A percentile compares a stretch with the other conserved stretches of the same genome.
phyloP scores from a whole-genome alignment of 1,284 basidiomycete genomes.

The Leccinum idahoense region DNA sequence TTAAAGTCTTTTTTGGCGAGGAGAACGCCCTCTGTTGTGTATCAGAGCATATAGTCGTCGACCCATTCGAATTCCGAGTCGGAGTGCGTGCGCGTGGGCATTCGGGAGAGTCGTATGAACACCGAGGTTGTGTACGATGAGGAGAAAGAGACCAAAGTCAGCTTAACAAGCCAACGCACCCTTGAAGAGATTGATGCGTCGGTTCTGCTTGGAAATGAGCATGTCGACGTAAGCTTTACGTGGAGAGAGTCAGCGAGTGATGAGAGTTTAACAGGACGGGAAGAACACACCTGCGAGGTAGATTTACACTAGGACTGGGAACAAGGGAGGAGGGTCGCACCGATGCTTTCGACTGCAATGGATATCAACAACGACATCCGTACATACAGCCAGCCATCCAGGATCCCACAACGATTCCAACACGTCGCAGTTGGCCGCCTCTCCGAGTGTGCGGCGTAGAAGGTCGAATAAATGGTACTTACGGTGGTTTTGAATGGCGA shows the following conservation, averaged over 20 bases:
- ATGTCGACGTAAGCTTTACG: conserved; percentile 52
- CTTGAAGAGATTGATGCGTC: conserved; percentile 92
- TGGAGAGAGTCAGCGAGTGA: neutral
- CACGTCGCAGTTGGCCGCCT: neutral
- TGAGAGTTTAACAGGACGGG: neutral
- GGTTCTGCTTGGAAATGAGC: conserved; percentile 83
- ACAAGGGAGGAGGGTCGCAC: conserved; percentile 12
- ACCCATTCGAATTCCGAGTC: neutral
- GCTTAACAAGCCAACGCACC: conserved; percentile 54
- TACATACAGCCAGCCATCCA: conserved; percentile 17
- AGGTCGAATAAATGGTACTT: too few relatives aligned
- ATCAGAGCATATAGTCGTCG: neutral
- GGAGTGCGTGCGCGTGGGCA: neutral
- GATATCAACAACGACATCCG: conserved; percentile 22
- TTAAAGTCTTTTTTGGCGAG: conserved; percentile 87
- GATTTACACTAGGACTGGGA: neutral
- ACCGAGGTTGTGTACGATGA: neutral
- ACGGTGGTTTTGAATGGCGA: too few relatives aligned
- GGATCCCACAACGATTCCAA: conserved; percentile 1
- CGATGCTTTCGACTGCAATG: conserved; percentile 9
- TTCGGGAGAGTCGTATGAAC: neutral
- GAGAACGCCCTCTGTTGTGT: neutral
- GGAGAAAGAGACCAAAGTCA: neutral
- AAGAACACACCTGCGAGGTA: neutral
- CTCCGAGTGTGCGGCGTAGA: too few relatives aligned